Base-by-base conservation (phyloP, 306 rosid genomes). In the Trifolium dubium region DNA sequence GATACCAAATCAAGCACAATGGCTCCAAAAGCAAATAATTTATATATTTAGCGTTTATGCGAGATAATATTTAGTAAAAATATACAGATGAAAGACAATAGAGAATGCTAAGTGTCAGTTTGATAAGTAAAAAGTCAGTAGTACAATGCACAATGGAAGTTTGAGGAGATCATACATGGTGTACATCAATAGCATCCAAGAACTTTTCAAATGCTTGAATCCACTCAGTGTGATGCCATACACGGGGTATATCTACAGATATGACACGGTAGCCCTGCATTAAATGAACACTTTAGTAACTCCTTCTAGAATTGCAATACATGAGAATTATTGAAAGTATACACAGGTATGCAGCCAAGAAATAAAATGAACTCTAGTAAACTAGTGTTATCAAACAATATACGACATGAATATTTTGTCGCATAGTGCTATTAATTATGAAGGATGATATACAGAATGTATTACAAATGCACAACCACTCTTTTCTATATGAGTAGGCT, bases 141-240 rank as follows among this genome's bases (percentile, higher is more conserved):
- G 74, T 44, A 74, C 17, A 71, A 77, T 31, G 49, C 64, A 40
- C 12, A 14, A 55, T 34, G 37, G 69, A 67, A 53, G 66, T 47
- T 69, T 75, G 71, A 66, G 71, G 64, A 68, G 72, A 75, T 66
- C 87, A 86, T 85, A 94, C 99, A 75, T 87, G 97, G 84, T 94
- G 99, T 72, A 94, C 99, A 77, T 94, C 96, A 14, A 94, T 94
- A 69, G 97, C 93, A 92, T 94, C 99, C 90, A 94, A 86, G 86
- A 94, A 94, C 83, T 94, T 94, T 73, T 94, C 99, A 82, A 94
- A 94, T 66, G 95, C 92, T 82, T 85, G 97, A 85, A 94, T 83
- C 99, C 99, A 94, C 77, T 94, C 97, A 14, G 82, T 83, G 75
- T 92, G 91, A 85, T 88, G 85, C 99, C 99, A 94, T 17, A 94